Conservation (phyloP, 805 yeast genomes). For the Nakazawaea ernobii region DNA sequence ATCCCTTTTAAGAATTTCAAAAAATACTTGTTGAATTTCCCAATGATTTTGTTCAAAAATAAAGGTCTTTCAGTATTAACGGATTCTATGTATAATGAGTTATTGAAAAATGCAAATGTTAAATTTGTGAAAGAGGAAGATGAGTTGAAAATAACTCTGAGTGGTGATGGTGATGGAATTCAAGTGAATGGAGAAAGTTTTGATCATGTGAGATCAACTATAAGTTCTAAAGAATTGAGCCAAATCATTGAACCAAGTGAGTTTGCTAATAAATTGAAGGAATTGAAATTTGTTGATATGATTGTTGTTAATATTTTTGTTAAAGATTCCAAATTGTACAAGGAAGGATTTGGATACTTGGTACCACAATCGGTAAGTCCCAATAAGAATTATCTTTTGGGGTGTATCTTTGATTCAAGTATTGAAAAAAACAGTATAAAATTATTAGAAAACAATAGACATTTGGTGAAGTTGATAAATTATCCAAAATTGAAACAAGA, state of each 20-base stretch:
- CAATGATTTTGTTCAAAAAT: conserved; percentile 51
- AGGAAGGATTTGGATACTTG: conserved; percentile 78
- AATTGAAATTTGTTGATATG: conserved; percentile 39
- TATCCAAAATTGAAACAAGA: conserved; percentile 15
- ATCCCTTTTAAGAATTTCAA: conserved; percentile 33
- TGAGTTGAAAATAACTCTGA: conserved; percentile 14
- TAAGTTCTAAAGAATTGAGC: conserved; percentile 38
- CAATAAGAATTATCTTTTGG: conserved; percentile 59
- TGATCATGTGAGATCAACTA: conserved; percentile 59
- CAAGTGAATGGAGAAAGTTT: conserved; percentile 18
- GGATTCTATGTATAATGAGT: conserved; percentile 28
- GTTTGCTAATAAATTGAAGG: conserved; percentile 13
- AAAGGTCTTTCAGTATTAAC: conserved; percentile 55
- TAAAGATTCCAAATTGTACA: conserved; percentile 36
- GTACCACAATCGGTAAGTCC: conserved; percentile 54
- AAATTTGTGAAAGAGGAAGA: conserved; percentile 24
- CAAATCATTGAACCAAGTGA: conserved; percentile 20
- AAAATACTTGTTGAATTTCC: conserved; percentile 40
- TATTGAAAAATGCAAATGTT: conserved; percentile 36
- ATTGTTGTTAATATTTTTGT: conserved; percentile 66
- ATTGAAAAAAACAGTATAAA: conserved; percentile 49
- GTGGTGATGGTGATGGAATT: conserved; percentile 7
- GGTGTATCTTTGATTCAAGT: conserved; percentile 88
- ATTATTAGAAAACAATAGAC: conserved; percentile 7
- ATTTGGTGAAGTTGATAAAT: conserved; percentile 12